Conservation (phyloP, 176 grass and related monocot genomes). For the Paspalum vaginatum region DNA sequence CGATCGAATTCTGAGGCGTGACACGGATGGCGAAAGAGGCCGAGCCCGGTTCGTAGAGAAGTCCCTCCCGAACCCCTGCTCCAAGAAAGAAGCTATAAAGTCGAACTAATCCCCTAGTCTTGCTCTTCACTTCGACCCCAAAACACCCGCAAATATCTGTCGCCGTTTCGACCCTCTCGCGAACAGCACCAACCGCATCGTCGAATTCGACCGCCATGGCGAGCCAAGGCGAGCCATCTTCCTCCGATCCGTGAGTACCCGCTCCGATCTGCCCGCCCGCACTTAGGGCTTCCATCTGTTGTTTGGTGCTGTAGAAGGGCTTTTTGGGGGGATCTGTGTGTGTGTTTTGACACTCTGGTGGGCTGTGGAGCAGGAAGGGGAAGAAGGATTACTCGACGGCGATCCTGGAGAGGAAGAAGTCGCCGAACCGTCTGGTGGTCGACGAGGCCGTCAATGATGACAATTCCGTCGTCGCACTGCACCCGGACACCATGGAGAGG, state of each 20-base stretch:
- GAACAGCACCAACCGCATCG: neutral
- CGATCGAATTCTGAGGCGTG: no score
- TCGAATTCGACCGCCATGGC: constrained; percentile 54
- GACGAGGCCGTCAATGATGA: constrained; percentile 88
- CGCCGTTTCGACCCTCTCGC: neutral
- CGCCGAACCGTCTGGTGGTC: constrained; percentile 73
- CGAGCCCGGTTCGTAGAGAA: neutral
- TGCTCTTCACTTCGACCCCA: neutral
- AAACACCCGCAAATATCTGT: neutral
- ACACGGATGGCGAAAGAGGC: neutral
- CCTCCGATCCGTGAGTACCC: constrained; percentile 76
- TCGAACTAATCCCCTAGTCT: constrained; percentile 20
- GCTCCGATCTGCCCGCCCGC: neutral
- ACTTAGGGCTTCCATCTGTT: constrained; percentile 23
- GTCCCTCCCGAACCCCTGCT: constrained; percentile 40
- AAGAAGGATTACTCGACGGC: constrained; percentile 91
- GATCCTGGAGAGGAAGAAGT: constrained; percentile 87
- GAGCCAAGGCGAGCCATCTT: constrained; percentile 56
- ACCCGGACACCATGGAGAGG: constrained; percentile 82
- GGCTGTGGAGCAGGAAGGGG: constrained; percentile 54
- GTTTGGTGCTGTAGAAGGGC: neutral
- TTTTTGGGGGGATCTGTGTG: neutral
- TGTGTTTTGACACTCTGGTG: neutral
- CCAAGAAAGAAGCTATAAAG: constrained; percentile 52
- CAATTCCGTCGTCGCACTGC: constrained; percentile 76